Base-by-base conservation (phyloP, 805 yeast species). In the Barnettozyma californica region DNA sequence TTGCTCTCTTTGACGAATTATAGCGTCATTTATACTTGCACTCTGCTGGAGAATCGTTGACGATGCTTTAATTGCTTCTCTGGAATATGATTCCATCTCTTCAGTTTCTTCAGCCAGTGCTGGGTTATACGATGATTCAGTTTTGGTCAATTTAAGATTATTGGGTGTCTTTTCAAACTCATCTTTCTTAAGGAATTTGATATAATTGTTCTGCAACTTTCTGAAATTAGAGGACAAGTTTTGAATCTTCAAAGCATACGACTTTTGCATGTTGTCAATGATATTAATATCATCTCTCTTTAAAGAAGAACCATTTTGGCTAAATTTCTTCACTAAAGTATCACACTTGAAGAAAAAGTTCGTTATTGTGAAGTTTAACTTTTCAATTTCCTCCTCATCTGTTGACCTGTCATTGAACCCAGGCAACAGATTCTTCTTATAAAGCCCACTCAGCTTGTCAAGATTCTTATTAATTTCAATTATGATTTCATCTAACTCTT, bases 151-250 rank as follows among this genome's bases (percentile, higher is more conserved):
- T 5, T 38, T 16, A 13, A 40, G 27, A n/a, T 42, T 48, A 19
- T 51, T 64, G 4, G 73, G 72, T 13, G 66, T 50, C 5, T 70
- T 70, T 46, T 77, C 84, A 57, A 77, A 82, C 43, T 87, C 94
- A 61, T 87, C 96, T 53, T 87, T 87, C 55, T 86, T 81, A 49
- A 92, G 71, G 55, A 85, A 87, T 62, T 87, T 85, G 61, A 94
- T 82, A 60, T 94, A 94, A 54, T 85, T 83, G 60, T 92, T 88
- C 64, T 94, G 99, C 58, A 94, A 69, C 61, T 87, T 86, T 45
- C 98, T 71, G 67, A 91, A 94, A 45, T 75, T 77, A 18, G 91
- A 78, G 37, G 95, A 84, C 41, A 79, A 70, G 38, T 80, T 82
- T 64, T 94, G 99, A 20, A 94, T 83, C 63, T 84, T 82, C 41